These are phyloP conservation scores for Cercospora sojina DNA, from an alignment of 2,329 filamentous ascomycete species.

Conservation along the genomic window DNA sequence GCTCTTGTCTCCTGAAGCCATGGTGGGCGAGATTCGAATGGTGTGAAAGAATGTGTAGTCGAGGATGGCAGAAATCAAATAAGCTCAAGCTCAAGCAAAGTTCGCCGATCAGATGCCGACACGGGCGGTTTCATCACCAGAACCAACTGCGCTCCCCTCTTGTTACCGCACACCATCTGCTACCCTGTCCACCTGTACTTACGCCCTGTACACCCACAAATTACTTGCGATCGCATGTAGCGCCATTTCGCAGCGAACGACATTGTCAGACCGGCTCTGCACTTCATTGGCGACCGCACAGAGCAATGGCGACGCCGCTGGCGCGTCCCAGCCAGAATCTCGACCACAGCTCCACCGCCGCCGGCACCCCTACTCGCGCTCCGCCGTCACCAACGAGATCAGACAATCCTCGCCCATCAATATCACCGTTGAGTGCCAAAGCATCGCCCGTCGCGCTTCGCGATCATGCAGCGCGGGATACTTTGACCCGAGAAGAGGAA, in stretches of 20 bases:
- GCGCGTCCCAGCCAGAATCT: slow-evolving; percentile 7
- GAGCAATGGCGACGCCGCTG: slow-evolving; percentile 4
- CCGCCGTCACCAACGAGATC: slow-evolving; percentile 21
- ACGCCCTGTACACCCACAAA: not conserved
- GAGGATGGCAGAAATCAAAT: not conserved
- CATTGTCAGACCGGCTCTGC: not conserved
- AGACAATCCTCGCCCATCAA: slow-evolving; percentile 30
- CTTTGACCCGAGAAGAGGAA: not conserved
- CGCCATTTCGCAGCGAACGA: not conserved
- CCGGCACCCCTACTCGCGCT: slow-evolving; percentile 1
- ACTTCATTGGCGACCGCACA: not conserved
- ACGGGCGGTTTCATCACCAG: not conserved
- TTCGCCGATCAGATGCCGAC: not conserved
- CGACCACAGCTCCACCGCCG: slow-evolving; percentile 7
- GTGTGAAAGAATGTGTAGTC: not conserved
- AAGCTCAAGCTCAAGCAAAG: slow-evolving; percentile 4
- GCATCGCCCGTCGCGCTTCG: slow-evolving; percentile 32
- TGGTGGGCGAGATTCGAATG: not conserved
- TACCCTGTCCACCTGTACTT: not conserved
- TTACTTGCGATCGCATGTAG: slow-evolving; percentile 1
- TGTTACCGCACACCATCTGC: not conserved
- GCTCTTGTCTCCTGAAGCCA: not conserved
- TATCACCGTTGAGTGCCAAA: slow-evolving; percentile 39
- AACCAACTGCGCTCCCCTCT: not conserved
- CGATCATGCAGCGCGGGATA: slow-evolving; percentile 5